A percentile compares a stretch with the other conserved stretches of the same genome.
These are phyloP conservation scores for Exserohilum rostratum DNA, from an alignment of 2,329 filamentous ascomycete species.

Conservation along the genomic window DNA sequence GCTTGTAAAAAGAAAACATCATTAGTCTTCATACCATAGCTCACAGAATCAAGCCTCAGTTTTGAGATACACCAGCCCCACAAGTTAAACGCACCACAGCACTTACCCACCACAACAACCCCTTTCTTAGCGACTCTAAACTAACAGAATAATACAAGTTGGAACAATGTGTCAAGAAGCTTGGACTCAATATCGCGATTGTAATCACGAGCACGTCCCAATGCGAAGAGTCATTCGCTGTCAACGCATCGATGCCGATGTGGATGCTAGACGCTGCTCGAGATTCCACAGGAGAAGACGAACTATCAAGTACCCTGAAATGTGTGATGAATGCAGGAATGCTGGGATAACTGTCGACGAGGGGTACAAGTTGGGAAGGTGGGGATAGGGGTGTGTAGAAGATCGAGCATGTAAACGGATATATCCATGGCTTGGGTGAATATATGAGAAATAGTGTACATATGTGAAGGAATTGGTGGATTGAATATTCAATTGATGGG, in stretches of 20 bases:
- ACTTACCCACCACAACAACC: not conserved
- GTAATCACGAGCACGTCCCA: conserved; percentile 2
- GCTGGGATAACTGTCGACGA: not conserved
- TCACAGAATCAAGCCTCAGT: no score
- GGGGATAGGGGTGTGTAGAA: not conserved
- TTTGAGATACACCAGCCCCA: no score
- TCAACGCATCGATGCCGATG: not conserved
- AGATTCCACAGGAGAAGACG: not conserved
- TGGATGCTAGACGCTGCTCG: not conserved
- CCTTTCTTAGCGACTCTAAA: not conserved
- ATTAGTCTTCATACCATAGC: not conserved
- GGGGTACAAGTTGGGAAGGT: conserved; percentile 1
- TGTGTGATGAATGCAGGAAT: not conserved
- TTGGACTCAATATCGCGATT: conserved; percentile 6
- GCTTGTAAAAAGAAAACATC: not conserved
- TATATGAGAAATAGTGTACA: no score
- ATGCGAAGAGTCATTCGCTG: not conserved
- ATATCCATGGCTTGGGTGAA: no score
- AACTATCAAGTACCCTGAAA: not conserved
- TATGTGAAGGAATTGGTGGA: no score
- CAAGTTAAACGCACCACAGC: not conserved
- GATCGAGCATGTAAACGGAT: no score
- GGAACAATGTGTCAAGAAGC: not conserved
- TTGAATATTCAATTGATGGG: no score
- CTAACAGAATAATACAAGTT: not conserved